Evolutionary conservation across 2,329 filamentous ascomycete species (phyloP), one percentile per base, ranked within the genome.

Genomic region (Hortaea sp.): DNA sequence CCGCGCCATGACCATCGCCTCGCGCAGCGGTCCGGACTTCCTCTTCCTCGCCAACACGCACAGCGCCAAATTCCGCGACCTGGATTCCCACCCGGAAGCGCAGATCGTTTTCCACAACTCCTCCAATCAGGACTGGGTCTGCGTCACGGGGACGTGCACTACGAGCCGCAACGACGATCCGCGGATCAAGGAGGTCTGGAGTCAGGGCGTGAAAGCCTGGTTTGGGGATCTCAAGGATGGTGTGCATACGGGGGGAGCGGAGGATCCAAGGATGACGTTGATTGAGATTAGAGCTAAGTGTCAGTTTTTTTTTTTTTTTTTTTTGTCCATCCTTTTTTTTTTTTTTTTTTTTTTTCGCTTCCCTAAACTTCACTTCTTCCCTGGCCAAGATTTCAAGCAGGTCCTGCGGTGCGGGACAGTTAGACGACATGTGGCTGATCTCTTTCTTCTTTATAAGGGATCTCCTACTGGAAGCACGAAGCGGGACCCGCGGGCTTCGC

Each of bases 21-120:
- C 86, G 82, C 64, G 86, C 44, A 53, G 55, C 42, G 72, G 72
- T 7, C 71, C 71, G 5, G 71, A 75, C 57, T 71, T 74, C 57
- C 66, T 74, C 53, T 74, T 72, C 63, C 66, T 75, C 41, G 60
- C 69, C 57, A 75, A 75, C 63, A 59, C 54, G 28, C 62, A 74
- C 62, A 68, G 65, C 40, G 53, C 64, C 43, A 75, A 75, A 42
- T 71, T 74, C 58, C 53, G 61, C 41, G 72, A 75, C 54, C 57
- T 75, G 7, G 52, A 63, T 6, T 45, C 62, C n/a, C 67, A 66
- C 57, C 68, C 51, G 49, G 30, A 40, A 30, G 45, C 66, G 43
- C 65, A 69, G 43, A 56, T 75, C 43, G 66, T 65, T 13, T 71
- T 74, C 63, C 69, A 73, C 42, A 66, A 75, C 60, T 60, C 53